Evolutionary conservation across 768 basidiomycete species (phyloP), one percentile per base, ranked within the genome.

Genomic region (Macrolepiota dolichaula): DNA sequence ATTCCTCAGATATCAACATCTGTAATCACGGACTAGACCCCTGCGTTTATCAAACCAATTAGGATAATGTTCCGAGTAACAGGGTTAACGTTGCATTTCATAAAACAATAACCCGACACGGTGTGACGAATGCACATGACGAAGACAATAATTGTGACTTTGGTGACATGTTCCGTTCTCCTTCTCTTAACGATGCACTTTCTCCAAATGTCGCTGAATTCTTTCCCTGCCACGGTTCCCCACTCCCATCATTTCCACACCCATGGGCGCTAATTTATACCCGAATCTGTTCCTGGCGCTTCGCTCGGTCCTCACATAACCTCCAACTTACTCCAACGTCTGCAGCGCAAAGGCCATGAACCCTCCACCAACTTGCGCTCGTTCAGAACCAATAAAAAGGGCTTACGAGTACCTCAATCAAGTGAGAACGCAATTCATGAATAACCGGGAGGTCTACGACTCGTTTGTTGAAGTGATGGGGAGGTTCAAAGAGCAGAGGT

Each of bases 81-180:
- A 19, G 17, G 50, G 4, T 52, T 47, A 13, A 27, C 37, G 10
- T 57, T 52, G 4, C 42, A 19, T 44, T 44, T 5, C 42, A 44
- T 10, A 9, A n/a, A 44, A 13, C 15, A 17, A 17, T 32, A 32
- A 3, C 29, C 29, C 29, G 29, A 32, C 29, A 32, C 51, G 51
- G 32, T 53, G 59, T 61, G 59, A 61, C 59, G 42, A 22, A 35
- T n/a, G 51, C 59, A 60, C 59, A 60, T 60, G 59, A 60, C 36
- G 51, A 47, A 35, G 42, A 54, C 25, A 36, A 29, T 27, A 15
- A n/a, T 27, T 49, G 59, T 61, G 52, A 61, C 59, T 24, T 17
- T 25, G 15, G 13, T 47, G 24, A 55, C 35, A 38, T 25, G 10
- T 32, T n/a, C 6, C 19, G 25, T 19, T n/a, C 19, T 37, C n/a